Conservation (phyloP, 768 basidiomycete genomes). For the Kwoniella dendrophila region DNA sequence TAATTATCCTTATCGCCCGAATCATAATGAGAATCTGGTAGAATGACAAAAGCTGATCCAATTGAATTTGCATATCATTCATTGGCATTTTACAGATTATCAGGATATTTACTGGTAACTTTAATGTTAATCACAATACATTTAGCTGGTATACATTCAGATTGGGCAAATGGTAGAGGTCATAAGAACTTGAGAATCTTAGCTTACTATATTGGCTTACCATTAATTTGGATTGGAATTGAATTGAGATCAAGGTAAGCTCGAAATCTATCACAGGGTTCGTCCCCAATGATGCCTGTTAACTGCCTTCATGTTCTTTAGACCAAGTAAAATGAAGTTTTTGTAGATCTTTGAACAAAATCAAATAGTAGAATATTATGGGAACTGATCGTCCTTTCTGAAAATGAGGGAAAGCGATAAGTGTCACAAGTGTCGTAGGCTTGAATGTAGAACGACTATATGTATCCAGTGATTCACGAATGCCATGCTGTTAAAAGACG, state of each 20-base stretch:
- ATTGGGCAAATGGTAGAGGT: slow-evolving; percentile 59
- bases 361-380: not conserved
- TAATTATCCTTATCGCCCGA: too few relatives aligned
- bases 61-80: too few relatives aligned
- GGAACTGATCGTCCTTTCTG: not conserved
- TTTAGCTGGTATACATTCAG: slow-evolving; percentile 72
- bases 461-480: too few relatives aligned
- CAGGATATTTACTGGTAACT: slow-evolving; percentile 72
- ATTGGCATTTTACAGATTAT: slow-evolving; percentile 60
- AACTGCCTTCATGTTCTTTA: not conserved
- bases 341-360: slow-evolving; percentile 3
- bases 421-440: too few relatives aligned
- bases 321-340: slow-evolving; percentile 46
- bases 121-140: slow-evolving; percentile 66
- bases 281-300: not conserved
- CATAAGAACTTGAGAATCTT: slow-evolving; percentile 31
- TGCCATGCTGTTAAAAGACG: too few relatives aligned
- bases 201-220: slow-evolving; percentile 48
- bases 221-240: slow-evolving; percentile 41
- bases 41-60: too few relatives aligned
- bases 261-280: not conserved
- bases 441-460: too few relatives aligned
- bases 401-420: too few relatives aligned
- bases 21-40: too few relatives aligned
- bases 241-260: slow-evolving; percentile 43